phyloP scores from a whole-genome alignment of 495 filamentous ascomycete species.

The Aspergillus homomorphus region DNA sequence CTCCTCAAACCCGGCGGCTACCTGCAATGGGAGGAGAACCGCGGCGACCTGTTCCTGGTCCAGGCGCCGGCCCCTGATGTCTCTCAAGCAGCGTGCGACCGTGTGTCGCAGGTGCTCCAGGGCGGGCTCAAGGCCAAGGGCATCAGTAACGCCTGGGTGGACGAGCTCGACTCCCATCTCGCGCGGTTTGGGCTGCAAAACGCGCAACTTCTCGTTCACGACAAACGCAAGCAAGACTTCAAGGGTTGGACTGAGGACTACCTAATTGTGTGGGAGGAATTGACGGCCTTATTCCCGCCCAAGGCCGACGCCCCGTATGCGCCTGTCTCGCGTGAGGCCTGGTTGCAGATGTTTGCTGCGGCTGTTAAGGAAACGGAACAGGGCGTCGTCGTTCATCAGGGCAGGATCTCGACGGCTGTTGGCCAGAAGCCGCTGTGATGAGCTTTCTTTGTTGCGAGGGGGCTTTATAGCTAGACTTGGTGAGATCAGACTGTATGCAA shows the following conservation, averaged over 20 bases:
- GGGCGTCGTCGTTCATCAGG: slow-evolving; percentile 3
- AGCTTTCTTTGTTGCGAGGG: too few species aligned
- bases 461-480: too few species aligned
- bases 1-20: slow-evolving; percentile 1
- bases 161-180: too few species aligned
- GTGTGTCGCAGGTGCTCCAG: too few species aligned
- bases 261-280: slow-evolving; percentile 1
- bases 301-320: too few species aligned
- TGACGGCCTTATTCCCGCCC: not conserved
- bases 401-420: not conserved
- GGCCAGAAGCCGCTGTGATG: not conserved
- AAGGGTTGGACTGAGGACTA: slow-evolving; percentile 1
- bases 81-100: too few species aligned
- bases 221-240: not conserved
- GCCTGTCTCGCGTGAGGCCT: too few species aligned
- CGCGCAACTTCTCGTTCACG: not conserved
- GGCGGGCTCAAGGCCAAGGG: too few species aligned
- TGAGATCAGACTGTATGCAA: too few species aligned
- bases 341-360: not conserved
- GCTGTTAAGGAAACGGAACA: not conserved
- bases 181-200: not conserved
- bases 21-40: slow-evolving; percentile 1
- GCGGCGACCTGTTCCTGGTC: not conserved
- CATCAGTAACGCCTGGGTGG: too few species aligned
- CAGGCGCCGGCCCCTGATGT: not conserved